These are phyloP conservation scores for Triangularia verruculosa DNA, from an alignment of 2,329 filamentous ascomycete species.

Conservation along the genomic window DNA sequence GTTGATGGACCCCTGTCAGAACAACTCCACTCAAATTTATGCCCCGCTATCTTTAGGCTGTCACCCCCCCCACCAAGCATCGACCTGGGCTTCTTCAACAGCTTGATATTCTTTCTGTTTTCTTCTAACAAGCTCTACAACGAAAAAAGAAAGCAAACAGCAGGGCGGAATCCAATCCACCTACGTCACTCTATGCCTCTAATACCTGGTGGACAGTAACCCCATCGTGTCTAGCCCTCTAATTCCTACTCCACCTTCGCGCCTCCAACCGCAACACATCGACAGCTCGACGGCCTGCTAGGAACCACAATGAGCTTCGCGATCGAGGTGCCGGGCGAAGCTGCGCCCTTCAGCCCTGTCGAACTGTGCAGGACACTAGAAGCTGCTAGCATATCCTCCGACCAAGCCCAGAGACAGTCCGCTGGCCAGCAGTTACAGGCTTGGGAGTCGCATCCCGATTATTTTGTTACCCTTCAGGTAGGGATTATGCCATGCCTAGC, in stretches of 20 bases:
- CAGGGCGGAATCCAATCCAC: too few species aligned
- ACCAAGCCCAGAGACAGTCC: slow-evolving; percentile 62
- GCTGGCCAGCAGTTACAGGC: slow-evolving; percentile 67
- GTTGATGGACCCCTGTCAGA: not conserved
- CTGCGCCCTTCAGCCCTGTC: slow-evolving; percentile 63
- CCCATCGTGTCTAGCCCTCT: too few species aligned
- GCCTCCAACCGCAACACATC: not conserved
- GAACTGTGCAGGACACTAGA: slow-evolving; percentile 64
- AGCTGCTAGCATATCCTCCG: slow-evolving; percentile 57
- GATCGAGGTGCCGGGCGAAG: slow-evolving; percentile 79
- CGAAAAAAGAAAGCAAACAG: too few species aligned
- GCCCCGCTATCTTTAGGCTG: not conserved
- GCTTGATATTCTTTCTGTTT: not conserved
- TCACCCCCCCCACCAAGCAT: slow-evolving; percentile 1
- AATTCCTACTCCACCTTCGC: too few species aligned
- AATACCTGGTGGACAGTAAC: too few species aligned
- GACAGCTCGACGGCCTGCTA: not conserved
- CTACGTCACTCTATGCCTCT: too few species aligned
- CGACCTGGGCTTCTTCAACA: not conserved
- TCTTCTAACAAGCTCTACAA: not conserved
- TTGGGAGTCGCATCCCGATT: slow-evolving; percentile 67
- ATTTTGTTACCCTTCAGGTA: slow-evolving; percentile 68
- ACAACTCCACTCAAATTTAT: not conserved
- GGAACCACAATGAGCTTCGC: slow-evolving; percentile 59
- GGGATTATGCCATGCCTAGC: not conserved